Evolutionary conservation across 805 yeast species (phyloP), one percentile per base, ranked within the genome.

Genomic region (Starmerella geochares): DNA sequence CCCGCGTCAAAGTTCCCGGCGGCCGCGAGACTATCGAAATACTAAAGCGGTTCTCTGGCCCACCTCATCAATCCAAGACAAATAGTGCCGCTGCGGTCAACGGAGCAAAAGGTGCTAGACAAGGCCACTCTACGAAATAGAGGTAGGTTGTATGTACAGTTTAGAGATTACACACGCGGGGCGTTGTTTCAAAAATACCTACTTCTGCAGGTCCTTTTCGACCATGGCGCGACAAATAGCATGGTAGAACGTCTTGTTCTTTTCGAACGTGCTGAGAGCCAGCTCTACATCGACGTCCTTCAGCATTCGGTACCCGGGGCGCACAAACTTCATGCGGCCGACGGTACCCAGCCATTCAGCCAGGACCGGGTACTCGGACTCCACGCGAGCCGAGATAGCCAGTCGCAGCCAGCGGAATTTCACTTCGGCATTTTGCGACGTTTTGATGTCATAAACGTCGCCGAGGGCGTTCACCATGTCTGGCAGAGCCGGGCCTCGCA

Each of bases 301-400:
- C 54, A 87, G 71, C 53, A 80, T 67, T 40, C 78, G 73, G 67
- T 79, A 86, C 3, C 92, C 86, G 27, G 96, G 95, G 65, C 96
- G 76, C 23, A 85, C 95, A 62, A 81, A 87, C 69, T 87, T 87
- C 96, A 87, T 87, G 71, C 96, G 77, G 19, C 96, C 96, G 20
- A 87, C 92, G 2, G 88, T 80, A 11, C 90, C 94, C 49, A 87
- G 73, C 95, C 95, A 87, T 47, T 78, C 77, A 3, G 94, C 86
- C 41, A 87, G 68, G 39, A 66, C 67, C 50, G 66, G 67, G 63
- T 81, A 76, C 35, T 59, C 58, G 46, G 70, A 68, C 29, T 70
- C 65, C 11, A 62, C 54, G 25, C 71, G 68, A 27, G 81, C 82
- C 0, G 72, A 67, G 7, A 85, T 71, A 57, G 83, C 79, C 47